Evolutionary conservation across 1,139 yeast species (phyloP).

Genomic region (Arxiozyma heterogenica): DNA sequence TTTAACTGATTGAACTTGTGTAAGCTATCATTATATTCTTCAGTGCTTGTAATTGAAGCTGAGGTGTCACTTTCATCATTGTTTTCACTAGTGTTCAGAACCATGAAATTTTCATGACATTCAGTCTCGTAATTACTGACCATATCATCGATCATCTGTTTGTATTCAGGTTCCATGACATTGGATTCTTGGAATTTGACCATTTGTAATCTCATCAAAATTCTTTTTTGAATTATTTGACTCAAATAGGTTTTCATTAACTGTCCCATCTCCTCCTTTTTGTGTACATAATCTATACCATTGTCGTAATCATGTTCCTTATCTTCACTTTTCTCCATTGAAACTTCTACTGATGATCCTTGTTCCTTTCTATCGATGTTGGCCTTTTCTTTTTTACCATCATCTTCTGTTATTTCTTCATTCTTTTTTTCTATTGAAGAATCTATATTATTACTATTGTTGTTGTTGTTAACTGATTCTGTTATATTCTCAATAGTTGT

Average conservation of each 20-base stretch:
- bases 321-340: background rate
- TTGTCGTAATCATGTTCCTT: too few relatives aligned
- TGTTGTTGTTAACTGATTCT: background rate
- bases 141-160: conserved; percentile 16
- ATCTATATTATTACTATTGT: background rate
- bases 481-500: conserved; percentile 8
- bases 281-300: background rate
- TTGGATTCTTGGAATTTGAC: conserved; percentile 16
- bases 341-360: too few relatives aligned
- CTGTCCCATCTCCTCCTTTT: conserved; percentile 2
- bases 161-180: conserved; percentile 1
- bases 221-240: conserved; percentile 22
- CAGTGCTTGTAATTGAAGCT: background rate
- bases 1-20: background rate
- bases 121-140: conserved; percentile 15
- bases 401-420: background rate
- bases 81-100: conserved; percentile 1
- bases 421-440: background rate
- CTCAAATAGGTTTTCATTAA: conserved; percentile 15
- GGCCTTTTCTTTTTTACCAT: background rate
- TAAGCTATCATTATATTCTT: background rate
- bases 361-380: background rate
- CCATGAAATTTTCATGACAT: conserved; percentile 1
- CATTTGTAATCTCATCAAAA: conserved; percentile 22
- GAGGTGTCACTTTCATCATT: conserved; percentile 3